These are phyloP conservation scores for Chionographis japonica DNA, from an alignment of 106 monocot genomes.

Conservation along the genomic window DNA sequence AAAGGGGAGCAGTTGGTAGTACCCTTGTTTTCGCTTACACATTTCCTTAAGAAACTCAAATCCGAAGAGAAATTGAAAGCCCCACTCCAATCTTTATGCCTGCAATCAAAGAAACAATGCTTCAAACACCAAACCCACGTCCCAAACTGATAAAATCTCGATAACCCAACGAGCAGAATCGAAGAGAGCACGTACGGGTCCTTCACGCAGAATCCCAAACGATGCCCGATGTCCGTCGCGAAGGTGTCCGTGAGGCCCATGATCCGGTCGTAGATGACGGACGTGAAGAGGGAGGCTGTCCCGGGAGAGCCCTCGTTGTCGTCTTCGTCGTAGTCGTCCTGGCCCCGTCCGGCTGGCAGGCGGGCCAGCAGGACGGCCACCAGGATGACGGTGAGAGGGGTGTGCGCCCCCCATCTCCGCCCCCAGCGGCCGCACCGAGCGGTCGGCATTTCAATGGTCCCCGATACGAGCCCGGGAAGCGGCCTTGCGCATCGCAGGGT, in stretches of 20 bases:
- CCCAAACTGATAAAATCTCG: background rate
- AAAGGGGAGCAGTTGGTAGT: background rate
- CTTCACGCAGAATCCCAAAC: conserved; percentile 26
- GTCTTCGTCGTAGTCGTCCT: conserved; percentile 10
- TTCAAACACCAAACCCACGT: background rate
- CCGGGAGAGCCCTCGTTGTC: background rate
- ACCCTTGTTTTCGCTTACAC: conserved; percentile 43
- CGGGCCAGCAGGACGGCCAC: background rate
- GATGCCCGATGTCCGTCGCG: conserved; percentile 5
- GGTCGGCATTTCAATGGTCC: background rate
- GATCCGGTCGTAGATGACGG: conserved; percentile 13
- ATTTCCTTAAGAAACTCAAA: conserved; percentile 37
- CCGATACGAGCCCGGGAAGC: too few relatives aligned
- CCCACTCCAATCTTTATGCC: conserved; percentile 54
- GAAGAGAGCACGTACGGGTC: conserved; percentile 9
- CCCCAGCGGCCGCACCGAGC: conserved; percentile 3
- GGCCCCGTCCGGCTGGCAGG: background rate
- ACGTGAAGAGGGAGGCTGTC: conserved; percentile 12
- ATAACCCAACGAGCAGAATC: background rate
- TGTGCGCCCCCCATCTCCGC: conserved; percentile 3
- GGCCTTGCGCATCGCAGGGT: too few relatives aligned
- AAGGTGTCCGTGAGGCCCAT: conserved; percentile 13
- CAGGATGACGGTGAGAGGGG: background rate
- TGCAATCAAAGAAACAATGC: conserved; percentile 12
- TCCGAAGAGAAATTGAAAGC: conserved; percentile 71